Evolutionary conservation across 495 filamentous ascomycete genomes (phyloP).

Genomic region (Penicillium waksmanii): DNA sequence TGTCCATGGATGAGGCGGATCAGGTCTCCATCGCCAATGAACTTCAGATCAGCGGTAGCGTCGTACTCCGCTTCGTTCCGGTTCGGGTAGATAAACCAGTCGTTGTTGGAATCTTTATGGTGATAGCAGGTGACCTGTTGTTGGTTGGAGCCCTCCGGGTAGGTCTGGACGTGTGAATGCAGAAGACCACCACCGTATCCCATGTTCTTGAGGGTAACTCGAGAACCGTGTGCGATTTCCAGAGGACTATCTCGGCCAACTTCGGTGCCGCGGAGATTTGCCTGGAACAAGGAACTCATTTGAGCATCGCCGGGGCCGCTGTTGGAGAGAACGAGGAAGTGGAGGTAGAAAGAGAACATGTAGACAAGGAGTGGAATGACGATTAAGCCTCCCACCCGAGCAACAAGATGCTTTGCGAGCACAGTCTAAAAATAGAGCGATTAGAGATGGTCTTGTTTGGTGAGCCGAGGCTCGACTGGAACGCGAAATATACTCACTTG

Average conservation of each 20-base stretch:
- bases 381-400: constrained; percentile 87
- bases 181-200: constrained; percentile 97
- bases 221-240: constrained; percentile 86
- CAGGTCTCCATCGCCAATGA: constrained; percentile 74
- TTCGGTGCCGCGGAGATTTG: constrained; percentile 89
- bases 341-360: constrained; percentile 90
- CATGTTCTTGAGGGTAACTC: constrained; percentile 97
- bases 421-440: constrained; percentile 49
- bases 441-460: background rate
- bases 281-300: constrained; percentile 99
- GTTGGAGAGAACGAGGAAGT: constrained; percentile 91
- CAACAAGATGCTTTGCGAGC: constrained; percentile 75
- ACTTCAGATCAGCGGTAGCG: constrained; percentile 66
- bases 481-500: constrained; percentile 53
- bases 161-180: constrained; percentile 96
- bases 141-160: constrained; percentile 89
- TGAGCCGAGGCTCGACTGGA: background rate
- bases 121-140: constrained; percentile 99
- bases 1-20: constrained; percentile 93
- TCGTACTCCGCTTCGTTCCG: constrained; percentile 74
- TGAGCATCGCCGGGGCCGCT: constrained; percentile 96
- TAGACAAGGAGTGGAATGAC: constrained; percentile 85
- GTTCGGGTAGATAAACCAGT: constrained; percentile 99
- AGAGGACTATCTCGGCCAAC: constrained; percentile 92
- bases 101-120: constrained; percentile 99